Conservation (phyloP, 208 protist species). For the Crithidia bombi region DNA sequence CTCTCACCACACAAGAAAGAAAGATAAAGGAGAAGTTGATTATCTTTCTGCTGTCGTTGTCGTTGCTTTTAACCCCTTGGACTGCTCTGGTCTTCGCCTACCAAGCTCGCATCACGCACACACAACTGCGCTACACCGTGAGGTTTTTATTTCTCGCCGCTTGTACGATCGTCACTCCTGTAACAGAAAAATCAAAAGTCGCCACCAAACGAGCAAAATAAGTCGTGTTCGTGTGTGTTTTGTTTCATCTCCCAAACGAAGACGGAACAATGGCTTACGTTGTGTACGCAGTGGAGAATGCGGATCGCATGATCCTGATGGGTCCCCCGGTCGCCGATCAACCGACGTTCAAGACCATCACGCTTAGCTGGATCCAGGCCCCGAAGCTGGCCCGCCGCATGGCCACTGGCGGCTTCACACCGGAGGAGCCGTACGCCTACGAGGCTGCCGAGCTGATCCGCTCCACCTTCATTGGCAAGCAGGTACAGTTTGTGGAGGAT, state of each 20-base stretch:
- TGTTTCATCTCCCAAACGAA: neutral
- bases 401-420: conserved; percentile 61
- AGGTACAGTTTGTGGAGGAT: conserved; percentile 85
- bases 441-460: conserved; percentile 88
- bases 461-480: conserved; percentile 83
- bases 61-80: too few relatives aligned
- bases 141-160: too few relatives aligned
- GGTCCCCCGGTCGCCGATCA: conserved; percentile 56
- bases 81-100: too few relatives aligned
- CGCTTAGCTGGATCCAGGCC: conserved; percentile 87
- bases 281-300: conserved; percentile 85
- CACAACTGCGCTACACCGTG: too few relatives aligned
- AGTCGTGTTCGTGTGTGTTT: too few relatives aligned
- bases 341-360: conserved; percentile 75
- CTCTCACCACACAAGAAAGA: too few relatives aligned
- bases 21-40: too few relatives aligned
- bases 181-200: too few relatives aligned
- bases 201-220: too few relatives aligned
- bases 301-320: conserved; percentile 84
- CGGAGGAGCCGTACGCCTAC: conserved; percentile 88
- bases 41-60: too few relatives aligned
- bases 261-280: conserved; percentile 66
- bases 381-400: conserved; percentile 70
- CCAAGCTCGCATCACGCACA: too few relatives aligned
- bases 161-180: too few relatives aligned